Percentiles rank a stretch among this genome's conserved stretches.
These are phyloP conservation scores for Monsonia emarginata DNA, from an alignment of 441 rosid species.

Conservation along the genomic window DNA sequence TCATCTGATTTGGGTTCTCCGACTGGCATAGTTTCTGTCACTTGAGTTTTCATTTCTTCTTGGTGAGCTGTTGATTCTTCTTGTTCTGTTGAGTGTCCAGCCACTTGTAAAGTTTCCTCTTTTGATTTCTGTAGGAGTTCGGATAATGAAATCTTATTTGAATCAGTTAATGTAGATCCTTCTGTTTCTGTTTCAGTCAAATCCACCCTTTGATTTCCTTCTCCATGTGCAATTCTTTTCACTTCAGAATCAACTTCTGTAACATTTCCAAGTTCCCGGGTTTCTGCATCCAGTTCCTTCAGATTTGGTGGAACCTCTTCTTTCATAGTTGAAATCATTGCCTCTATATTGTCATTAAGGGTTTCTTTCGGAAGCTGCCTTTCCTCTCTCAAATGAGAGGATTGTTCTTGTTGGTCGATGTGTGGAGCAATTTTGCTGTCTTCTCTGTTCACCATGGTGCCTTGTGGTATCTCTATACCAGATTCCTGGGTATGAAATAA, in stretches of 20 bases:
- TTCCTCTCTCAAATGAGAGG: conserved; percentile 17
- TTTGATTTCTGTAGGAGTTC: conserved; percentile 14
- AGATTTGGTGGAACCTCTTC: conserved; percentile 16
- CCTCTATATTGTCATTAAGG: conserved; percentile 10
- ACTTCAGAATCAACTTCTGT: conserved; percentile 19
- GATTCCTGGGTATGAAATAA: conserved; percentile 22
- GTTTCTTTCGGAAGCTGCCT: conserved; percentile 23
- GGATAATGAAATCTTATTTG: conserved; percentile 5
- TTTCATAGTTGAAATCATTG: conserved; percentile 12
- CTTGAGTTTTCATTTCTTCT: conserved; percentile 20
- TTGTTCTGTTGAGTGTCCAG: conserved; percentile 19
- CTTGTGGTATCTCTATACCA: conserved; percentile 22
- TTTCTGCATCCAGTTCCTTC: conserved; percentile 20
- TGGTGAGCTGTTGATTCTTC: conserved; percentile 18
- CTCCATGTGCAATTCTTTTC: conserved; percentile 21
- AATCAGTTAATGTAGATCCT: conserved; percentile 1
- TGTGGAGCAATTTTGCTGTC: conserved; percentile 18
- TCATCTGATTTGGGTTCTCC: conserved; percentile 38
- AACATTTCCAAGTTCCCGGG: conserved; percentile 21
- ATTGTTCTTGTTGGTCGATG: conserved; percentile 22
- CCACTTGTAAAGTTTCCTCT: conserved; percentile 11
- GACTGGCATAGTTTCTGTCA: conserved; percentile 20
- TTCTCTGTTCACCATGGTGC: conserved; percentile 16
- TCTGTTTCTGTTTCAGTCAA: conserved; percentile 1
- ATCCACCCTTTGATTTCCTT: not conserved